Evolutionary conservation across 2,329 filamentous ascomycete genomes (phyloP).

Genomic region (Alternaria postmessia): DNA sequence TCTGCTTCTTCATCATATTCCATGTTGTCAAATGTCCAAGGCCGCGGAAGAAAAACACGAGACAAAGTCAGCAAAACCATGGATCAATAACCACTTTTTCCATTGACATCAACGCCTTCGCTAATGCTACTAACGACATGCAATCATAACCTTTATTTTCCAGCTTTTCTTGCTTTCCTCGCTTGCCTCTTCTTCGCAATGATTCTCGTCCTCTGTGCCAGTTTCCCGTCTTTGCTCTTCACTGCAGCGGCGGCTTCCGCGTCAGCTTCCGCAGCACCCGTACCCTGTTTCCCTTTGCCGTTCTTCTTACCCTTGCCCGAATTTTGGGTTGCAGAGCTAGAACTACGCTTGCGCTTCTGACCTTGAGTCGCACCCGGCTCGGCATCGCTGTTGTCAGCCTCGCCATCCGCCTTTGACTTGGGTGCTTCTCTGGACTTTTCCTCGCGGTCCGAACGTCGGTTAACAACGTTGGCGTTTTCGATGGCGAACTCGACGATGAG

Average conservation of each 20-base stretch:
- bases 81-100: neutral
- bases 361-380: slow-evolving; percentile 28
- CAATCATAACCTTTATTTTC: slow-evolving; percentile 54
- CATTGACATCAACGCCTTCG: slow-evolving; percentile 18
- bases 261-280: slow-evolving; percentile 28
- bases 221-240: slow-evolving; percentile 53
- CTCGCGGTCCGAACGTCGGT: slow-evolving; percentile 73
- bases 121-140: slow-evolving; percentile 19
- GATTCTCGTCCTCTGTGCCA: slow-evolving; percentile 74
- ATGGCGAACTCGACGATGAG: slow-evolving; percentile 97
- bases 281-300: slow-evolving; percentile 23
- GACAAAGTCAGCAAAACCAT: neutral
- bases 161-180: slow-evolving; percentile 67
- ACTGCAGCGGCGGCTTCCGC: slow-evolving; percentile 19
- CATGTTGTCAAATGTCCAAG: neutral
- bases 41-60: neutral
- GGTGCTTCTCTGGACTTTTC: slow-evolving; percentile 61
- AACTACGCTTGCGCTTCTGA: slow-evolving; percentile 53
- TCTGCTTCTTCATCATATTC: neutral
- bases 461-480: slow-evolving; percentile 96
- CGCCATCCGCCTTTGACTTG: slow-evolving; percentile 26
- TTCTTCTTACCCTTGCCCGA: slow-evolving; percentile 21
- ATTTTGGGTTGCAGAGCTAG: slow-evolving; percentile 15
- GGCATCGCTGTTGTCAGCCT: slow-evolving; percentile 19
- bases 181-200: slow-evolving; percentile 85